Evolutionary conservation across 352 stramenopile genomes (phyloP).

Genomic region (Phytophthora podocarpi): DNA sequence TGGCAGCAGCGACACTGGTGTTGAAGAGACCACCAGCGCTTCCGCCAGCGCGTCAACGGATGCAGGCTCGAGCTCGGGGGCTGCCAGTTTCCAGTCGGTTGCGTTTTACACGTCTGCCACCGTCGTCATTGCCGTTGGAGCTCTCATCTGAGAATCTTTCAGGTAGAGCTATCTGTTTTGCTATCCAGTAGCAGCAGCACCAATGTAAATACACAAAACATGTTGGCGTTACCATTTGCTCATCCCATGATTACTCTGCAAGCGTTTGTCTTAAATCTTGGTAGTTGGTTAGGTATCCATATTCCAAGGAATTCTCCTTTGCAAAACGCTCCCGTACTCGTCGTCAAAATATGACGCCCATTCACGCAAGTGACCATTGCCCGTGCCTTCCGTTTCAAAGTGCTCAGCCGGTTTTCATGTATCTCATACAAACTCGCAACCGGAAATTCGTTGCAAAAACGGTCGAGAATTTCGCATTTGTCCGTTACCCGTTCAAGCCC

Average conservation of each 20-base stretch:
- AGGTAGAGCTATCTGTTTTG: slow-evolving; percentile 8
- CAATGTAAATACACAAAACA: slow-evolving; percentile 22
- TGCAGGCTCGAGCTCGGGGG: slow-evolving; percentile 19
- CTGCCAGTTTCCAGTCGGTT: slow-evolving; percentile 6
- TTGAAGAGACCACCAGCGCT: background rate
- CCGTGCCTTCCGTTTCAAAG: background rate
- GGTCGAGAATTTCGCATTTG: slow-evolving; percentile 15
- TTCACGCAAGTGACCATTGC: too few species aligned
- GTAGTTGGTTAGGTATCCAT: background rate
- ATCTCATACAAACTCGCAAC: slow-evolving; percentile 8
- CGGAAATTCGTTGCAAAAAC: slow-evolving; percentile 27
- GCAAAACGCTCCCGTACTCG: background rate
- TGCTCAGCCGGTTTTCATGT: slow-evolving; percentile 11
- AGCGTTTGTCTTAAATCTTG: too few species aligned
- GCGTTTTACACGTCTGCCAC: slow-evolving; percentile 22
- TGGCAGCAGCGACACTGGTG: slow-evolving; percentile 1
- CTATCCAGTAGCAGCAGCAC: background rate
- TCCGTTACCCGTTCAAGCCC: slow-evolving; percentile 15
- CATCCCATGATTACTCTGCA: too few species aligned
- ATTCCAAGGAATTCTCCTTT: slow-evolving; percentile 1
- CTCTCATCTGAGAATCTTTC: slow-evolving; percentile 20
- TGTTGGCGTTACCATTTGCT: slow-evolving; percentile 2
- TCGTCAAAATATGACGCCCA: too few species aligned
- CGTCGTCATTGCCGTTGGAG: slow-evolving; percentile 12
- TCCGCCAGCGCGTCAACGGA: background rate